These are phyloP conservation scores for Piper betle DNA, from an alignment of 164 flowering plant species.

Conservation along the genomic window DNA sequence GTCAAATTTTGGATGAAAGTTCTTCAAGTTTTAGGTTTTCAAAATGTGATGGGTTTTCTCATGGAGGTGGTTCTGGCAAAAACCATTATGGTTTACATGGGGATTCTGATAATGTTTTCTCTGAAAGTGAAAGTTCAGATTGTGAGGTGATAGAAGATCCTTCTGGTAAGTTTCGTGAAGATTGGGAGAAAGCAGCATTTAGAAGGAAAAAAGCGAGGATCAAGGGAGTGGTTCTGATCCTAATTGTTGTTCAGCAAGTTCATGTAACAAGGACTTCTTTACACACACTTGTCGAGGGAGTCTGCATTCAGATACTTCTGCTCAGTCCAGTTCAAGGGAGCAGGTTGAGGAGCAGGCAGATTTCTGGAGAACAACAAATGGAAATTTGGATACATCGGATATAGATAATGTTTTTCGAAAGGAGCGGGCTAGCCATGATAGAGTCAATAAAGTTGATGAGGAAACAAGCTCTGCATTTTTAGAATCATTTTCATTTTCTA, in stretches of 20 bases:
- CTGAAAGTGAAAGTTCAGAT: constrained; percentile 55
- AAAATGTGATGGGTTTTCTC: constrained; percentile 24
- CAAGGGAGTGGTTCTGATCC: constrained; percentile 21
- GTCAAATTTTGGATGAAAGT: constrained; percentile 16
- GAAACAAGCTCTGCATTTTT: neutral
- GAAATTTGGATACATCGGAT: constrained; percentile 5
- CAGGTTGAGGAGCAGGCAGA: constrained; percentile 8
- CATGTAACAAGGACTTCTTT: constrained; percentile 5
- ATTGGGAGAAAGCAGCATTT: constrained; percentile 59
- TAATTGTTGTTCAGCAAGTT: constrained; percentile 8
- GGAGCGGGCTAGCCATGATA: neutral
- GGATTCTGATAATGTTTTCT: constrained; percentile 27
- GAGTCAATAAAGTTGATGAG: neutral
- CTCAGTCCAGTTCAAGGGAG: constrained; percentile 15
- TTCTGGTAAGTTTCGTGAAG: constrained; percentile 38
- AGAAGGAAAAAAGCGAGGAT: constrained; percentile 31
- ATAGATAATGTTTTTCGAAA: neutral
- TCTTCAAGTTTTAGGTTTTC: constrained; percentile 23
- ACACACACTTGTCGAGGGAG: constrained; percentile 5
- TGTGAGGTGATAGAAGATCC: constrained; percentile 61
- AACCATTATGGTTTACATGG: constrained; percentile 29
- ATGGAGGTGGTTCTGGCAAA: constrained; percentile 18
- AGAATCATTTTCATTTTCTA: too few species aligned
- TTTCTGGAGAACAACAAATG: constrained; percentile 7
- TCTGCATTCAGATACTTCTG: constrained; percentile 7